Percentiles rank a stretch among this genome's conserved stretches.
Evolutionary conservation across 352 stramenopile genomes (phyloP).

Genomic region (Pythium utonaiense): DNA sequence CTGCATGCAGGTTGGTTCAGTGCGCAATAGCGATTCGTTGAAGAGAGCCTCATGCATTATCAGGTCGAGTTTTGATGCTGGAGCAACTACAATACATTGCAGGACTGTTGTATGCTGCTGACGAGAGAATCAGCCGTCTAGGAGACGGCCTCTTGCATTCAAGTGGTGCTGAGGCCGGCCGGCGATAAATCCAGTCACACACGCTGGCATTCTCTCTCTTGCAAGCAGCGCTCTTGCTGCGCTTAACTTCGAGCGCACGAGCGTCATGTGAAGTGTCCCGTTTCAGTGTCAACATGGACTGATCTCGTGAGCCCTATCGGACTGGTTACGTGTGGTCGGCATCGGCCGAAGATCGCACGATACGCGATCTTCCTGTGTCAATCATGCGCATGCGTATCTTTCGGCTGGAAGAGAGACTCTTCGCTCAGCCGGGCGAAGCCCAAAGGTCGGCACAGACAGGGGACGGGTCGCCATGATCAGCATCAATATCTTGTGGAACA

Average conservation of each 20-base stretch:
- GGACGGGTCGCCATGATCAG: neutral
- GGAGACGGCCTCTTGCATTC: neutral
- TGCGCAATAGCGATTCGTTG: no score
- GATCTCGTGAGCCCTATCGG: no score
- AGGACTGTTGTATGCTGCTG: no score
- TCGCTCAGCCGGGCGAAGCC: neutral
- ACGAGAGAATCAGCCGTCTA: no score
- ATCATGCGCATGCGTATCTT: conserved; percentile 5
- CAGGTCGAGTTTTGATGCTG: no score
- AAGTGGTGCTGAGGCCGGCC: neutral
- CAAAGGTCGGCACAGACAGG: neutral
- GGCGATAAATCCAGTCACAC: neutral
- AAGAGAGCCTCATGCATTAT: neutral
- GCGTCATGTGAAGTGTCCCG: neutral
- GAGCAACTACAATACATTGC: no score
- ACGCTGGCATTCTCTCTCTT: no score
- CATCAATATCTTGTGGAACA: neutral
- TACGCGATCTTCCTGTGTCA: conserved; percentile 12
- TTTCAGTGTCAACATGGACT: neutral
- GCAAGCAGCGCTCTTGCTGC: no score
- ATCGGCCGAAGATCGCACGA: neutral
- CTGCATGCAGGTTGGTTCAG: no score
- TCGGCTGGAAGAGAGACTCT: neutral
- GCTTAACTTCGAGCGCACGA: neutral
- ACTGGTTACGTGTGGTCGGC: neutral